phyloP scores from a whole-genome alignment of 805 yeast species.

The Cephaloascus albidus region DNA sequence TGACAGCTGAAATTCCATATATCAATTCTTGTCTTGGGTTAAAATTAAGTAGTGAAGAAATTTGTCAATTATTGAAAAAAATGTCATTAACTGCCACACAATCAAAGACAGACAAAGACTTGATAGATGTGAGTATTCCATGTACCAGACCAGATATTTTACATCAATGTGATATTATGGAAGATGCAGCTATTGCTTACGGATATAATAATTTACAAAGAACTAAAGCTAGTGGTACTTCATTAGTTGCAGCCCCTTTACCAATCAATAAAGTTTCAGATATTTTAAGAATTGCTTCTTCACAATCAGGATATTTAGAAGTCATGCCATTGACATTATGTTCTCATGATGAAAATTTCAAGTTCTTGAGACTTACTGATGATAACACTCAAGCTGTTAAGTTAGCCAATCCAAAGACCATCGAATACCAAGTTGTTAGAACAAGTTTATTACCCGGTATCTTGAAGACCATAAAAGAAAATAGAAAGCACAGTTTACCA shows the following conservation, averaged over 20 bases:
- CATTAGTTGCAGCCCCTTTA: conserved; percentile 79
- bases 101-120: conserved; percentile 32
- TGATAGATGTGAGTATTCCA: conserved; percentile 68
- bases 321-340: conserved; percentile 92
- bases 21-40: conserved; percentile 93
- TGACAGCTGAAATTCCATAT: conserved; percentile 71
- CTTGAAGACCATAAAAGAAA: conserved; percentile 90
- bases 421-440: conserved; percentile 96
- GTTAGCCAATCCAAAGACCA: conserved; percentile 92
- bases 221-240: conserved; percentile 67
- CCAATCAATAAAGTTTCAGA: conserved; percentile 89
- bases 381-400: conserved; percentile 75
- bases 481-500: conserved; percentile 92
- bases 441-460: conserved; percentile 91
- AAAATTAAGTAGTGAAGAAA: conserved; percentile 56
- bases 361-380: conserved; percentile 66
- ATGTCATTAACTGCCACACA: conserved; percentile 72
- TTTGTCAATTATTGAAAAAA: conserved; percentile 57
- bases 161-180: conserved; percentile 98
- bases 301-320: conserved; percentile 94
- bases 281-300: conserved; percentile 80
- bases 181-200: conserved; percentile 93
- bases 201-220: conserved; percentile 86
- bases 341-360: conserved; percentile 95
- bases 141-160: conserved; percentile 92